A percentile compares a stretch with the other conserved stretches of the same genome.
Evolutionary conservation across 2,329 filamentous ascomycete genomes (phyloP).

Genomic region (Sclerotinia subarctica): DNA sequence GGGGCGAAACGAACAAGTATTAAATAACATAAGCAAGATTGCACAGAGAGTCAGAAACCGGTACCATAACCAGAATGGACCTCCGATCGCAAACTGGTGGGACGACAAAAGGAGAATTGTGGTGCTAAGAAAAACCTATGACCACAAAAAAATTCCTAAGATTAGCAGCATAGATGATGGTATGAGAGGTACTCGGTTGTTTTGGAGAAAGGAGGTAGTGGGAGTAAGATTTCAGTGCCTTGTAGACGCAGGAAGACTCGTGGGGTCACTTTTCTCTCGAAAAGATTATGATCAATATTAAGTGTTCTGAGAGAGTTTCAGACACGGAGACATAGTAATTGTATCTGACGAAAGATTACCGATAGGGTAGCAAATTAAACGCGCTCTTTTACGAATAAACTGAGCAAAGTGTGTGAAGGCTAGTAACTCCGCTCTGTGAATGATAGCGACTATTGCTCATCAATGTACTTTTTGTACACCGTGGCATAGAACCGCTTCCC

Average conservation of each 20-base stretch:
- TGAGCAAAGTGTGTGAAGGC: neutral
- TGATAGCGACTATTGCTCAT: neutral
- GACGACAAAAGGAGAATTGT: neutral
- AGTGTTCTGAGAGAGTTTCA: neutral
- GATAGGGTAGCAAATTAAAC: neutral
- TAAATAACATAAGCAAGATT: neutral
- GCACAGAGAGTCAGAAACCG: neutral
- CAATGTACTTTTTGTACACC: constrained; percentile 13
- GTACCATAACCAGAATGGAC: neutral
- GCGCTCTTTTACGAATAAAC: neutral
- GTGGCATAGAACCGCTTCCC: constrained; percentile 11
- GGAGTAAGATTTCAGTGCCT: neutral
- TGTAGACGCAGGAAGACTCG: neutral
- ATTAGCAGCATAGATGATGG: neutral
- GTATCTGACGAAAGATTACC: neutral
- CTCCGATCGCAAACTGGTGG: neutral
- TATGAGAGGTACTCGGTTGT: fast-evolving
- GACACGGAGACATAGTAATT: neutral
- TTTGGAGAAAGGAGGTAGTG: neutral
- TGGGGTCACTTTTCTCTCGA: neutral
- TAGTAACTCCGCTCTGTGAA: neutral
- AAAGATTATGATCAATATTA: neutral
- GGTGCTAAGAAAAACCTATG: neutral
- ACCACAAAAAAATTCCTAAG: neutral
- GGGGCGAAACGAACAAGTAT: no score